phyloP scores from a whole-genome alignment of 1,284 basidiomycete genomes.

The Leucoagaricus sp. region DNA sequence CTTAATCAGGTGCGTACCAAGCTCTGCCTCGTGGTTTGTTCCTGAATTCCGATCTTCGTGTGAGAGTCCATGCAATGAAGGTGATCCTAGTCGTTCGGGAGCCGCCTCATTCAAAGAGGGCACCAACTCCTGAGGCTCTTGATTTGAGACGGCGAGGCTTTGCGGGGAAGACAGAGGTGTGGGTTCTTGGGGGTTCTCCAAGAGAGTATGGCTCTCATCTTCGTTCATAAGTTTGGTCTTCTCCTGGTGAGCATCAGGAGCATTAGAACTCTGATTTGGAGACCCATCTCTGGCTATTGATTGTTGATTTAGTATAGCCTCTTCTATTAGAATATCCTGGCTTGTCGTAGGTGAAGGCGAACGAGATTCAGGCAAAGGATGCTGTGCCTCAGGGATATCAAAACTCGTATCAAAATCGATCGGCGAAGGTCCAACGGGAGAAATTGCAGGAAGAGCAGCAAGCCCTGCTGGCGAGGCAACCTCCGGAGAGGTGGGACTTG shows the following conservation, averaged over 20 bases:
- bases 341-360: constrained; percentile 3
- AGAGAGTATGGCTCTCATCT: background rate
- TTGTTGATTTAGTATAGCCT: background rate
- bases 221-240: background rate
- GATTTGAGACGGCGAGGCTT: constrained; percentile 16
- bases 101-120: background rate
- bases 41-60: background rate
- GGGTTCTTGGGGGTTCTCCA: background rate
- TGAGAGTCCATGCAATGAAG: background rate
- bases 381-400: constrained; percentile 13
- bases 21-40: background rate
- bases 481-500: constrained; percentile 16
- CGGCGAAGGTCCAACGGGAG: constrained; percentile 22
- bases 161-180: constrained; percentile 10
- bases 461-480: constrained; percentile 26
- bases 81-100: background rate
- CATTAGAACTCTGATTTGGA: background rate
- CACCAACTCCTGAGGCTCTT: constrained; percentile 3
- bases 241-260: background rate
- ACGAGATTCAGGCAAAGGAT: constrained; percentile 14
- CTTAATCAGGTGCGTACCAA: background rate
- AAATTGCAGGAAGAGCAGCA: constrained; percentile 23
- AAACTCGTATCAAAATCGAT: constrained; percentile 12
- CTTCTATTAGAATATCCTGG: background rate
- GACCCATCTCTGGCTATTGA: background rate